Conservation (phyloP, 2,329 filamentous ascomycete species). For the Phyllosticta paracitricarpa region DNA sequence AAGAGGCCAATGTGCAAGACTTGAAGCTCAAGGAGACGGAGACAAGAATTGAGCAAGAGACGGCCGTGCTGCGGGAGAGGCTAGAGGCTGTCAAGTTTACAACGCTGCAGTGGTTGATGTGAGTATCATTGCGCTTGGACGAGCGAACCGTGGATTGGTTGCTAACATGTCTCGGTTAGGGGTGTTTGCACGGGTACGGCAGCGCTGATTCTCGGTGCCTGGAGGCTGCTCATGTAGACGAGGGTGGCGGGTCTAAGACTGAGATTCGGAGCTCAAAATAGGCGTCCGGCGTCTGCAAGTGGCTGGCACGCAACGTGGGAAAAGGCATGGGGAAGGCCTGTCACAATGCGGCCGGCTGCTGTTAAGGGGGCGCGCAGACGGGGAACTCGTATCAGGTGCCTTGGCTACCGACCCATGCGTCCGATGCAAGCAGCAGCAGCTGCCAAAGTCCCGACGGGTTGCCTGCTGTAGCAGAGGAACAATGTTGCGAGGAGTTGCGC, state of each 20-base stretch:
- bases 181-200: slow-evolving; percentile 58
- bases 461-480: neutral
- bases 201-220: slow-evolving; percentile 56
- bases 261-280: neutral
- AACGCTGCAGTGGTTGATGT: slow-evolving; percentile 96
- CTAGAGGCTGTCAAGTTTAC: slow-evolving; percentile 97
- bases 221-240: slow-evolving; percentile 53
- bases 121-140: slow-evolving; percentile 37
- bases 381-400: neutral
- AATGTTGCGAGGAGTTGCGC: neutral
- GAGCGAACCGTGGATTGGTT: neutral
- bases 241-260: neutral
- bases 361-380: neutral
- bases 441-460: neutral
- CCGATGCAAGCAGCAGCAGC: neutral
- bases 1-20: slow-evolving; percentile 93
- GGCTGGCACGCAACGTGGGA: neutral
- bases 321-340: neutral
- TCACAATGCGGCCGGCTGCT: neutral
- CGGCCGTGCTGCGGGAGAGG: slow-evolving; percentile 79
- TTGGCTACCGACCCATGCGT: neutral
- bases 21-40: slow-evolving; percentile 98
- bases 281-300: neutral
- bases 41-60: slow-evolving; percentile 96
- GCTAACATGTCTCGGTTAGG: slow-evolving; percentile 30